Evolutionary conservation across 2,329 filamentous ascomycete species (phyloP).

Genomic region (Sporothrix curviconia): DNA sequence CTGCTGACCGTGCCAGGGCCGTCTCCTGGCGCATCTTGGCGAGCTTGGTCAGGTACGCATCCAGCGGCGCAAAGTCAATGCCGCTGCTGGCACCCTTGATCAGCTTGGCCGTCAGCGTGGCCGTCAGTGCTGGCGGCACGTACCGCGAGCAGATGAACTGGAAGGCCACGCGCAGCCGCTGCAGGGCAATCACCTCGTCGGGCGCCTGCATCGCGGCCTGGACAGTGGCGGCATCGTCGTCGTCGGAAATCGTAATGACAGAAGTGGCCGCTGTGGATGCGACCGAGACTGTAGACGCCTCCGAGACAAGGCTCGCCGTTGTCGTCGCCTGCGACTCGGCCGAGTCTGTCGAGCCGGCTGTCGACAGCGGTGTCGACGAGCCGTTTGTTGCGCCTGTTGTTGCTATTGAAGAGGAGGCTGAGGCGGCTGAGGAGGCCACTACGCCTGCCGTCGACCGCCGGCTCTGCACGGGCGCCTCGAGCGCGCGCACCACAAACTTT

Average conservation of each 20-base stretch:
- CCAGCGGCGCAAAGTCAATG: conserved; percentile 61
- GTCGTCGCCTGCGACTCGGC: conserved; percentile 38
- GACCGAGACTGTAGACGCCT: conserved; percentile 31
- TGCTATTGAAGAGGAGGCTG: no score
- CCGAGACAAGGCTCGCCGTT: conserved; percentile 22
- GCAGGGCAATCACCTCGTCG: conserved; percentile 47
- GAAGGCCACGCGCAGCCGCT: conserved; percentile 58
- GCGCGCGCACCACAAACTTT: conserved; percentile 66
- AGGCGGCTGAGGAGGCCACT: no score
- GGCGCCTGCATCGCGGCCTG: conserved; percentile 41
- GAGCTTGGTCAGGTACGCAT: conserved; percentile 62
- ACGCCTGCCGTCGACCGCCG: conserved; percentile 41
- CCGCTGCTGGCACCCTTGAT: conserved; percentile 26
- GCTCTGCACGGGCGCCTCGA: conserved; percentile 70
- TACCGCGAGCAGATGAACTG: conserved; percentile 60
- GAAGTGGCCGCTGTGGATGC: conserved; percentile 42
- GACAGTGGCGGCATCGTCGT: conserved; percentile 22
- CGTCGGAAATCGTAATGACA: conserved; percentile 23
- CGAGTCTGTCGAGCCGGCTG: conserved; percentile 28
- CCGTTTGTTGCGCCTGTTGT: conserved; percentile 30
- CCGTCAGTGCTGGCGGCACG: conserved; percentile 40
- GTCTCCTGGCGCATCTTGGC: conserved; percentile 65
- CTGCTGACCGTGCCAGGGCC: conserved; percentile 57
- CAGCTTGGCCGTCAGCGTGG: conserved; percentile 37
- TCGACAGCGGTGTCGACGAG: conserved; percentile 23